Base-by-base conservation (phyloP, 108 stramenopile species). In the Nitzschia palea region DNA sequence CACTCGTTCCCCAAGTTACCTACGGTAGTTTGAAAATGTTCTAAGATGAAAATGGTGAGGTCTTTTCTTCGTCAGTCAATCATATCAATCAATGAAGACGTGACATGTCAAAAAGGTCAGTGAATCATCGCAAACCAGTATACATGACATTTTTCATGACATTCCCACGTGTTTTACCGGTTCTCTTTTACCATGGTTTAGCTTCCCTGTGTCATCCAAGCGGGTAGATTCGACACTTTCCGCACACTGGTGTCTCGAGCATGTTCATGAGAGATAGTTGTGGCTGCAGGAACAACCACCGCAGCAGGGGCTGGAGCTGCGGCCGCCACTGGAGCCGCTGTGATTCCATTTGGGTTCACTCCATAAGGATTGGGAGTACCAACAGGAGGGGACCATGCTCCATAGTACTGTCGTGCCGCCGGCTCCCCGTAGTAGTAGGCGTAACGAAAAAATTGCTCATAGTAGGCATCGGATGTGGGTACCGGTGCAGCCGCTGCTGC, bases 281-380 rank as follows among this genome's bases (percentile, higher is more conserved):
- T 44, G 25, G 42, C 57, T 3, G 65, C 45, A 22, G 68, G 20
- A 5, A 62, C 71, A 5, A 62, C 55, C 14, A 75, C 59, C 29
- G 80, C 30, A 33, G 79, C 44, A n/a, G 53, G 51, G 9, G 61
- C 61, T 12, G 62, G 30, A n/a, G 77, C 30, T 4, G 67, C 61
- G n/a, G 67, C 52, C 14, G 67, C 56, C 15, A 37, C 53, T 10
- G 82, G 78, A 44, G 85, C 64, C 25, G 83, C 70, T 14, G 80
- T 47, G 15, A 64, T 35, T 29, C 68, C 75, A 73, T 62, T 73
- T 9, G 80, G 75, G 51, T 82, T 82, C 27, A 78, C 75, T 20
- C 86, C 88, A 47, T 93, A 90, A 30, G 95, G 95, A 76, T 93
- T 90, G 4, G 90, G 85, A 22, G 95, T 93, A 1, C 95, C 95